These are phyloP conservation scores for Entomortierella beljakovae DNA, from an alignment of 192 early-diverging fungal genomes.

Conservation along the genomic window DNA sequence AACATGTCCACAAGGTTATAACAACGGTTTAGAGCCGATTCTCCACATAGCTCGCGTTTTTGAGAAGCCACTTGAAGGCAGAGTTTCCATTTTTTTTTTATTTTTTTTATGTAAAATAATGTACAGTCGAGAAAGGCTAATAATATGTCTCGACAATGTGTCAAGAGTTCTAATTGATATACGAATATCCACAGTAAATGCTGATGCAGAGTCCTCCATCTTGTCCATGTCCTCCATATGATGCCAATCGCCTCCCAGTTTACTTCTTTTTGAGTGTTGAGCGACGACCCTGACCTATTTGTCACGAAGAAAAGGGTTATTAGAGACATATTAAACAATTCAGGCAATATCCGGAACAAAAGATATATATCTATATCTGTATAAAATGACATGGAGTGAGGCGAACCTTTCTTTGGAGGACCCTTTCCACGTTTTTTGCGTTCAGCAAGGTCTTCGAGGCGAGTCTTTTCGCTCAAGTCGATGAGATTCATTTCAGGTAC, in stretches of 20 bases:
- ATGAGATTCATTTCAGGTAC: conserved; percentile 65
- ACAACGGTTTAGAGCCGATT: too few species aligned
- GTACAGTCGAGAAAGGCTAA: neutral
- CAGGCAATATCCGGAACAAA: neutral
- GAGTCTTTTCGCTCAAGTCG: conserved; percentile 72
- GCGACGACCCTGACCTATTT: conserved; percentile 65
- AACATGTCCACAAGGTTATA: too few species aligned
- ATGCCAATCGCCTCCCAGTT: neutral
- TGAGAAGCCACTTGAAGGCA: too few species aligned
- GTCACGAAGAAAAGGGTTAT: neutral
- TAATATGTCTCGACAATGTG: neutral
- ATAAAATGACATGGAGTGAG: neutral
- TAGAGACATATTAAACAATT: neutral
- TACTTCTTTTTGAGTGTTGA: conserved; percentile 68
- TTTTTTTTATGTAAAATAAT: conserved; percentile 11
- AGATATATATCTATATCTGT: neutral
- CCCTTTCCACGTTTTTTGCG: conserved; percentile 82
- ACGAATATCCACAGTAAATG: neutral
- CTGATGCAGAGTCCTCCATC: neutral
- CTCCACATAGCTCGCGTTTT: too few species aligned
- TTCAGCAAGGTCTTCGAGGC: conserved; percentile 74
- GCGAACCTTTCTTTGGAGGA: conserved; percentile 77
- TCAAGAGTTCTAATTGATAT: neutral
- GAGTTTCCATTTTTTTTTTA: too few species aligned
- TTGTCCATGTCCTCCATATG: neutral